Percentiles rank a stretch among this genome's conserved stretches.
These are phyloP conservation scores for Lophiostoma macrostomum DNA, from an alignment of 495 filamentous ascomycete genomes.

Conservation along the genomic window DNA sequence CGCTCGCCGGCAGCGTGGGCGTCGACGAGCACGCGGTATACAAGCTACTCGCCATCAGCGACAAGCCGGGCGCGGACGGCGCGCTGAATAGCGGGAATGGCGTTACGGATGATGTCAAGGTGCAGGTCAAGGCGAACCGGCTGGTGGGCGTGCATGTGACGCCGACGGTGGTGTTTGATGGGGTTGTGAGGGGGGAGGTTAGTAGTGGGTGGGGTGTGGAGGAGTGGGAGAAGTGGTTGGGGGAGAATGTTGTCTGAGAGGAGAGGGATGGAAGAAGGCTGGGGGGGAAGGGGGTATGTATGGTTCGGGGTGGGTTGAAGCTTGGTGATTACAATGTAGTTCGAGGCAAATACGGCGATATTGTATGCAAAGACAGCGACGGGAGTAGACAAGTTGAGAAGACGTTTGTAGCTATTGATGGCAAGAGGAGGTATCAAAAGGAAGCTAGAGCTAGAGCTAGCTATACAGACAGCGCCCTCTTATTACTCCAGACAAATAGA, in stretches of 20 bases:
- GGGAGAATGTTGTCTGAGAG: slow-evolving; percentile 53
- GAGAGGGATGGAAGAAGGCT: neutral
- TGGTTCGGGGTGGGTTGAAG: too few species aligned
- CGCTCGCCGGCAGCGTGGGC: slow-evolving; percentile 63
- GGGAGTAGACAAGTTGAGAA: too few species aligned
- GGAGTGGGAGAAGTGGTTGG: slow-evolving; percentile 84
- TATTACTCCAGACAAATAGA: too few species aligned
- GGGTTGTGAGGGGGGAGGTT: slow-evolving; percentile 70
- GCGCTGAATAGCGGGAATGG: slow-evolving; percentile 72
- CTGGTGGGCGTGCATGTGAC: slow-evolving; percentile 81
- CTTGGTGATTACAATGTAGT: too few species aligned
- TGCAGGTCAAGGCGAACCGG: slow-evolving; percentile 72
- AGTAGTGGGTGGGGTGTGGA: slow-evolving; percentile 70
- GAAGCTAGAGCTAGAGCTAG: too few species aligned
- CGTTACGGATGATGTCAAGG: slow-evolving; percentile 80
- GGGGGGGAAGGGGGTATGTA: too few species aligned
- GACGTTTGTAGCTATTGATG: too few species aligned
- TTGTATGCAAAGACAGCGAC: too few species aligned
- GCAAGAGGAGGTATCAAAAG: too few species aligned
- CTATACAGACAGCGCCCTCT: too few species aligned
- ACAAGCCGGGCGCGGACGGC: slow-evolving; percentile 60
- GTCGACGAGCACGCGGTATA: slow-evolving; percentile 65
- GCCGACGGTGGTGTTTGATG: slow-evolving; percentile 83
- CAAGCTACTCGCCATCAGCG: slow-evolving; percentile 59
- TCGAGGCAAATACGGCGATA: too few species aligned